These are phyloP conservation scores for Aphanoascus verrucosus DNA, from an alignment of 2,329 filamentous ascomycete species.

Conservation along the genomic window DNA sequence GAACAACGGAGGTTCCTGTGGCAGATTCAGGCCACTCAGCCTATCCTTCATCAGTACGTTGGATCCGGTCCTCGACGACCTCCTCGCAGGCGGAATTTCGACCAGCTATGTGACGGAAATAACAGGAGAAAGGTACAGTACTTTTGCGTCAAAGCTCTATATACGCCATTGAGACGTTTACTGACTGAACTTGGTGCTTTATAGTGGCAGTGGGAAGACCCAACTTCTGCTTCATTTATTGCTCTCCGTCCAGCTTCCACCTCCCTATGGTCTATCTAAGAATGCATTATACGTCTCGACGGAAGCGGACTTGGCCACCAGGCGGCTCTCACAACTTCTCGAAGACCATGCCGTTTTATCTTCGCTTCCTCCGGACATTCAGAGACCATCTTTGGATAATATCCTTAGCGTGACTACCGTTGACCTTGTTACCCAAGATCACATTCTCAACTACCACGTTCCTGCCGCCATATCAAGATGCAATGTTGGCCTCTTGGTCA, in stretches of 20 bases:
- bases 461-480: slow-evolving; percentile 70
- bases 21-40: neutral
- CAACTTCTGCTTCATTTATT: slow-evolving; percentile 81
- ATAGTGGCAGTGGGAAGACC: slow-evolving; percentile 80
- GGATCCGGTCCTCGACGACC: slow-evolving; percentile 58
- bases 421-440: slow-evolving; percentile 88
- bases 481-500: slow-evolving; percentile 66
- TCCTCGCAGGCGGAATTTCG: slow-evolving; percentile 68
- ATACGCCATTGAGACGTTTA: neutral
- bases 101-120: slow-evolving; percentile 77
- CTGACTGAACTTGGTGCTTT: slow-evolving; percentile 6
- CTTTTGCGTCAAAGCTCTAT: no score
- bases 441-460: slow-evolving; percentile 86
- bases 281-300: slow-evolving; percentile 90
- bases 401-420: slow-evolving; percentile 74
- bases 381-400: slow-evolving; percentile 56
- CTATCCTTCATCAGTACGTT: slow-evolving; percentile 65
- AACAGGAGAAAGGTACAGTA: slow-evolving; percentile 66
- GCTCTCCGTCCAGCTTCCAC: slow-evolving; percentile 69
- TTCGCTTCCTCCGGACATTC: slow-evolving; percentile 27
- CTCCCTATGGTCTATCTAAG: slow-evolving; percentile 58
- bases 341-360: slow-evolving; percentile 52
- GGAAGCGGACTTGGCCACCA: slow-evolving; percentile 73
- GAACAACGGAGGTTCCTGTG: neutral
- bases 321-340: slow-evolving; percentile 70